These are phyloP conservation scores for Cryptococcus sp. DNA, from an alignment of 1,284 basidiomycete genomes.

Conservation along the genomic window DNA sequence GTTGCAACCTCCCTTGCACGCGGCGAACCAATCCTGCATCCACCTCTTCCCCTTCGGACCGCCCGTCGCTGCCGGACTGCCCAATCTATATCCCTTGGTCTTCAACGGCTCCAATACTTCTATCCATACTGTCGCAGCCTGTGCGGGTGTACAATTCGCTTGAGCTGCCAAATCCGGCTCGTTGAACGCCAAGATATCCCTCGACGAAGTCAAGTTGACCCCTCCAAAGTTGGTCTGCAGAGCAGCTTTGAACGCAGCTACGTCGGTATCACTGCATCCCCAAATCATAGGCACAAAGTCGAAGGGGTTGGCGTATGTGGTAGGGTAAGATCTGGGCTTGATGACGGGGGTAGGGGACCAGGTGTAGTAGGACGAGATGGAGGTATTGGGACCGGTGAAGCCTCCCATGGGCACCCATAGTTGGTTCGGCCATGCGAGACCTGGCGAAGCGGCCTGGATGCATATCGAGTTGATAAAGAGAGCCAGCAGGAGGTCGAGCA, in stretches of 20 bases:
- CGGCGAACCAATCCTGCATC: conserved; percentile 47
- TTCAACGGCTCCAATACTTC: conserved; percentile 29
- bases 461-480: not conserved
- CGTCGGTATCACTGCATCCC: conserved; percentile 24
- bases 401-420: conserved; percentile 24
- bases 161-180: conserved; percentile 27
- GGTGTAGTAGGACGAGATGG: conserved; percentile 29
- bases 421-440: conserved; percentile 25
- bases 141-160: conserved; percentile 19
- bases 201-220: conserved; percentile 10
- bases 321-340: conserved; percentile 1
- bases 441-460: conserved; percentile 5
- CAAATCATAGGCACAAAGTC: conserved; percentile 33
- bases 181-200: conserved; percentile 29
- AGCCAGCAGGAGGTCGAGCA: not conserved
- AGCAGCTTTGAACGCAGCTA: conserved; percentile 17
- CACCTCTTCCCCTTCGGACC: conserved; percentile 48
- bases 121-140: conserved; percentile 25
- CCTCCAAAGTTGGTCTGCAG: conserved; percentile 15
- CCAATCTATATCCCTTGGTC: conserved; percentile 42
- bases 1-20: conserved; percentile 47
- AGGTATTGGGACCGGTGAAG: conserved; percentile 15
- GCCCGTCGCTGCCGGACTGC: conserved; percentile 49
- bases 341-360: conserved; percentile 21
- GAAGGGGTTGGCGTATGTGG: conserved; percentile 13